A percentile compares a stretch with the other conserved stretches of the same genome.
These are phyloP conservation scores for Dactylonectria macrodidyma DNA, from an alignment of 2,329 filamentous ascomycete species.

Conservation along the genomic window DNA sequence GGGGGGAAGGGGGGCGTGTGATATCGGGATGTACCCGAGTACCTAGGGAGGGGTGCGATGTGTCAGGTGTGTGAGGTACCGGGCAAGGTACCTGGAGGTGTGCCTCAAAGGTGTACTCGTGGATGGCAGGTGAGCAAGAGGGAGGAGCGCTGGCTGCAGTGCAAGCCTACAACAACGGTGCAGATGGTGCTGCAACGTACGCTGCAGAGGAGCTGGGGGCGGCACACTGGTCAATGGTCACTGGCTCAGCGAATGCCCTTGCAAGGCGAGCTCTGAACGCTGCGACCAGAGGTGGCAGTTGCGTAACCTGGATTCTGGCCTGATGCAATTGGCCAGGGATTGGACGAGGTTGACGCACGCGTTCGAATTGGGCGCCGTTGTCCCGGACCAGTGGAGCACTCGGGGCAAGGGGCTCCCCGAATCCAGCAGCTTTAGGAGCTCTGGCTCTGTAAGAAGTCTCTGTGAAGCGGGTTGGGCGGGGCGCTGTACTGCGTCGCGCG, in stretches of 20 bases:
- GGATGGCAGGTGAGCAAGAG: conserved; percentile 28
- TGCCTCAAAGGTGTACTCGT: conserved; percentile 17
- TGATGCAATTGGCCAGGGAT: conserved; percentile 47
- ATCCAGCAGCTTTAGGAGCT: conserved; percentile 7
- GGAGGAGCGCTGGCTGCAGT: neutral
- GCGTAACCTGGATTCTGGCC: conserved; percentile 49
- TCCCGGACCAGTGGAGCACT: conserved; percentile 48
- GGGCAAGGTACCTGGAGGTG: conserved; percentile 11
- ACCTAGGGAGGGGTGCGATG: conserved; percentile 13
- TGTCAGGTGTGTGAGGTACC: conserved; percentile 17
- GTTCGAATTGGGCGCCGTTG: conserved; percentile 45
- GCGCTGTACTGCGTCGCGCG: conserved; percentile 4
- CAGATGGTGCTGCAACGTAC: conserved; percentile 19
- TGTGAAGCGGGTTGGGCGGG: conserved; percentile 19
- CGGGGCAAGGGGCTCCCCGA: conserved; percentile 44
- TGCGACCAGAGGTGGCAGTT: conserved; percentile 33
- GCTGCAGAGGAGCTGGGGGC: neutral
- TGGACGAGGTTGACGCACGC: conserved; percentile 39
- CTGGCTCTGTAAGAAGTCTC: neutral
- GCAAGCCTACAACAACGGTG: neutral
- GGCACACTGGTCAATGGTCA: neutral
- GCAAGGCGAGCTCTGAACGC: conserved; percentile 32
- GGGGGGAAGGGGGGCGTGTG: conserved; percentile 34
- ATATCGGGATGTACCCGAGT: conserved; percentile 21
- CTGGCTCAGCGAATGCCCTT: conserved; percentile 24